Conservation (phyloP, 106 monocot species). For the Vanilla planifolia region DNA sequence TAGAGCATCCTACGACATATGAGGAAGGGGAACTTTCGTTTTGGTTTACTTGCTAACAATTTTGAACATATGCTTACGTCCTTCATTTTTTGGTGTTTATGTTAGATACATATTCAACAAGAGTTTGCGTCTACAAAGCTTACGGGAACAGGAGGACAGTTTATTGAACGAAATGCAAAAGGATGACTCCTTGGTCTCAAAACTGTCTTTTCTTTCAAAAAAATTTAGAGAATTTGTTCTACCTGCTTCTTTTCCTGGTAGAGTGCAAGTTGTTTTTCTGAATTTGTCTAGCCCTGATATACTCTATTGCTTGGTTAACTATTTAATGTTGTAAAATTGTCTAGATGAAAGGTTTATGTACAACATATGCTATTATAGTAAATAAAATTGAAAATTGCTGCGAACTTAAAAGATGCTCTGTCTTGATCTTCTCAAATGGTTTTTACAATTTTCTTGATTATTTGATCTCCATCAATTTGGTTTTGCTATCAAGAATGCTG, state of each 20-base stretch:
- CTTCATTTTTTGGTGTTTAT: conserved; percentile 2
- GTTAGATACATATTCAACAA: conserved; percentile 27
- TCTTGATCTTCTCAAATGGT: too few species aligned
- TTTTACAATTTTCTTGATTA: too few species aligned
- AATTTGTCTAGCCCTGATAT: too few species aligned
- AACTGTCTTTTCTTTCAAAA: conserved; percentile 21
- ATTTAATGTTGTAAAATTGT: too few species aligned
- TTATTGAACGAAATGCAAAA: conserved; percentile 8
- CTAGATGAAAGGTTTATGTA: too few species aligned
- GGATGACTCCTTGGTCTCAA: conserved; percentile 10
- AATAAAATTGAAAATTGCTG: too few species aligned
- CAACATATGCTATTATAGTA: too few species aligned
- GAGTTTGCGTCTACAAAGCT: conserved; percentile 12
- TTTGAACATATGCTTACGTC: background rate
- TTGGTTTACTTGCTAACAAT: background rate
- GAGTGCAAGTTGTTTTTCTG: background rate
- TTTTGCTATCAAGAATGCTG: too few species aligned
- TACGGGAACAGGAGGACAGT: conserved; percentile 12
- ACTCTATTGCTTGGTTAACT: too few species aligned
- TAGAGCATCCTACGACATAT: background rate
- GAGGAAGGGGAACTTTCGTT: background rate
- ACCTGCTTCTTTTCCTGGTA: conserved; percentile 60
- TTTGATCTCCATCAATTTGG: too few species aligned
- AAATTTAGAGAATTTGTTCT: conserved; percentile 37
- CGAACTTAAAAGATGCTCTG: too few species aligned